Conservation (phyloP, 2,329 filamentous ascomycete genomes). For the Drechslera avenae region DNA sequence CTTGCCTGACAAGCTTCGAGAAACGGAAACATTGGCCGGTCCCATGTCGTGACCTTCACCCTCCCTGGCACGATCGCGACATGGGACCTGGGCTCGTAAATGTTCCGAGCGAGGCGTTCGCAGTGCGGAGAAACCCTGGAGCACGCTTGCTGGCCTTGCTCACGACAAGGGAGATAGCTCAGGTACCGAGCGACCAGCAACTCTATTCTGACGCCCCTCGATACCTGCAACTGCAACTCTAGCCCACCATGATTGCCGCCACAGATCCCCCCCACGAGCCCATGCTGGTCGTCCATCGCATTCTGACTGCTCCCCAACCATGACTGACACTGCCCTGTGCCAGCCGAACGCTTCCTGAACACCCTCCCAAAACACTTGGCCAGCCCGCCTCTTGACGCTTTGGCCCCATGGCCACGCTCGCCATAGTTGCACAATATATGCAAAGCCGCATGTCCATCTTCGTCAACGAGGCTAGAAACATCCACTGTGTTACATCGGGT, state of each 20-base stretch:
- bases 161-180: conserved; percentile 45
- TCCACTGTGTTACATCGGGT: conserved; percentile 25
- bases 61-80: conserved; percentile 43
- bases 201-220: conserved; percentile 44
- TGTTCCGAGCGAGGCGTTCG: conserved; percentile 46
- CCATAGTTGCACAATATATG: conserved; percentile 27
- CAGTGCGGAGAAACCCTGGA: conserved; percentile 48
- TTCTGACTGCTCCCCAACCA: conserved; percentile 5
- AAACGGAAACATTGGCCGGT: conserved; percentile 34
- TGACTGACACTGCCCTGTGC: conserved; percentile 15
- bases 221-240: conserved; percentile 3
- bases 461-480: conserved; percentile 20
- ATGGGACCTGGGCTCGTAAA: conserved; percentile 48
- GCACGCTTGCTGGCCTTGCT: conserved; percentile 40
- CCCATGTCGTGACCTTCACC: conserved; percentile 26
- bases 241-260: not conserved
- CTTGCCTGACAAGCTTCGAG: conserved; percentile 34
- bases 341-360: conserved; percentile 15
- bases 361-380: conserved; percentile 1
- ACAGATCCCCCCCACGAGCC: too few relatives aligned
- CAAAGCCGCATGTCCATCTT: conserved; percentile 26
- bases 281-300: not conserved
- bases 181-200: conserved; percentile 44
- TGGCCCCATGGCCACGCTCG: conserved; percentile 19
- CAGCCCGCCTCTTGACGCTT: conserved; percentile 14